Percentiles rank a stretch among this genome's conserved stretches.
Evolutionary conservation across 345 rosid genomes (phyloP).

Genomic region (Citrus cavaleriei): DNA sequence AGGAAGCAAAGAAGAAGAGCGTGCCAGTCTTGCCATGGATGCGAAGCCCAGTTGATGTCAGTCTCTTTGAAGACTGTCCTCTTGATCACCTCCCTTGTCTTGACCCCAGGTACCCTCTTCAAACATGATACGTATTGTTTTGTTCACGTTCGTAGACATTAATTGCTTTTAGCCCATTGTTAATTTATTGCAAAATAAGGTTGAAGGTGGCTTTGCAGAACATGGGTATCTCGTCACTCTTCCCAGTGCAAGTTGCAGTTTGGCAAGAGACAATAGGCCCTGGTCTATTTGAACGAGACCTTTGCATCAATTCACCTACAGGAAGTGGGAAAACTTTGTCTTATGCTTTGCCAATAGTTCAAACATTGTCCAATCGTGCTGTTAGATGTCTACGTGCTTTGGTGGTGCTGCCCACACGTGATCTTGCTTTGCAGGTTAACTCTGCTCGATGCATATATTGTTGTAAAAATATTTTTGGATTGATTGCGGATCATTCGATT

Average conservation of each 20-base stretch:
- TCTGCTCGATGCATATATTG: not conserved
- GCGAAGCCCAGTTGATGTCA: conserved; percentile 77
- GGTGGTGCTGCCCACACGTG: conserved; percentile 93
- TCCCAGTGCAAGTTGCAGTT: too few relatives aligned
- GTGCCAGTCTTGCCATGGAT: conserved; percentile 85
- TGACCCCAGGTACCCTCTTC: conserved; percentile 53
- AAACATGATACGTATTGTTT: too few relatives aligned
- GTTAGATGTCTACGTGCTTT: conserved; percentile 83
- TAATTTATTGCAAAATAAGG: conserved; percentile 31
- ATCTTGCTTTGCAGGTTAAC: conserved; percentile 82
- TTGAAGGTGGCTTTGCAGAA: conserved; percentile 65
- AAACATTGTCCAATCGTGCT: conserved; percentile 57
- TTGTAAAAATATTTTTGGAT: not conserved
- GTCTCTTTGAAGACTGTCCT: conserved; percentile 40
- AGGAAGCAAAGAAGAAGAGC: conserved; percentile 21
- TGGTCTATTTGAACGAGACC: conserved; percentile 78
- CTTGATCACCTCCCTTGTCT: conserved; percentile 70
- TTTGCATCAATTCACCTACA: conserved; percentile 70
- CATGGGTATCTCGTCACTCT: conserved; percentile 62
- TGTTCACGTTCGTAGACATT: not conserved
- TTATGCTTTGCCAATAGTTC: conserved; percentile 87
- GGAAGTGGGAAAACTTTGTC: conserved; percentile 93
- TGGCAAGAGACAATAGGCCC: conserved; percentile 24
- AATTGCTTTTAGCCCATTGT: not conserved
- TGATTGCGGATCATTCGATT: not conserved